Conservation (phyloP, 495 filamentous ascomycete species). For the Thozetella sp. region DNA sequence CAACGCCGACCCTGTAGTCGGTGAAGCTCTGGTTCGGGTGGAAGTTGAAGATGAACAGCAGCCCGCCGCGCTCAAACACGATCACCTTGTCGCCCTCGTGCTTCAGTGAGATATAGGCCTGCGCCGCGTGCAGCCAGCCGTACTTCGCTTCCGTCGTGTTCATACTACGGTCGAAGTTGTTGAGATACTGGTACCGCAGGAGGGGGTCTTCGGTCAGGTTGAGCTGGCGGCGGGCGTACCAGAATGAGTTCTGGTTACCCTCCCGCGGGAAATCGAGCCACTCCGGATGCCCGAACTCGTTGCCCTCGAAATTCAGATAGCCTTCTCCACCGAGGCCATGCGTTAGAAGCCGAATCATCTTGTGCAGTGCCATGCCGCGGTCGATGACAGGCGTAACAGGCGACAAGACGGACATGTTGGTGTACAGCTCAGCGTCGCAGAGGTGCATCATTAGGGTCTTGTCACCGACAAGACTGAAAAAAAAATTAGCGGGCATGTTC, state of each 20-base stretch:
- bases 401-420: constrained; percentile 88
- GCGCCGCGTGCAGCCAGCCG: constrained; percentile 85
- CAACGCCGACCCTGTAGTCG: constrained; percentile 90
- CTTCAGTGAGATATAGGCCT: constrained; percentile 93
- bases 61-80: constrained; percentile 89
- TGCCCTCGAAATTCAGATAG: constrained; percentile 98
- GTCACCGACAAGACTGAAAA: constrained; percentile 87
- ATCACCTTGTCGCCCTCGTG: constrained; percentile 93
- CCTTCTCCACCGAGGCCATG: constrained; percentile 95
- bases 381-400: constrained; percentile 89
- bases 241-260: constrained; percentile 94
- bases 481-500: constrained; percentile 26
- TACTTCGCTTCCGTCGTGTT: constrained; percentile 84
- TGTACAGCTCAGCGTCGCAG: constrained; percentile 96
- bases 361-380: constrained; percentile 89
- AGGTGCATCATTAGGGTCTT: constrained; percentile 98
- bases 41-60: constrained; percentile 97
- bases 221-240: constrained; percentile 94
- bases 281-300: constrained; percentile 98
- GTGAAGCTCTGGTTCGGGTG: constrained; percentile 84
- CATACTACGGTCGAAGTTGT: constrained; percentile 93
- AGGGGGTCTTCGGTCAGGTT: constrained; percentile 87
- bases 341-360: constrained; percentile 94
- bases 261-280: constrained; percentile 98
- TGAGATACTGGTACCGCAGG: constrained; percentile 88